Conservation (phyloP, 768 basidiomycete species). For the Coprinopsis sp. region DNA sequence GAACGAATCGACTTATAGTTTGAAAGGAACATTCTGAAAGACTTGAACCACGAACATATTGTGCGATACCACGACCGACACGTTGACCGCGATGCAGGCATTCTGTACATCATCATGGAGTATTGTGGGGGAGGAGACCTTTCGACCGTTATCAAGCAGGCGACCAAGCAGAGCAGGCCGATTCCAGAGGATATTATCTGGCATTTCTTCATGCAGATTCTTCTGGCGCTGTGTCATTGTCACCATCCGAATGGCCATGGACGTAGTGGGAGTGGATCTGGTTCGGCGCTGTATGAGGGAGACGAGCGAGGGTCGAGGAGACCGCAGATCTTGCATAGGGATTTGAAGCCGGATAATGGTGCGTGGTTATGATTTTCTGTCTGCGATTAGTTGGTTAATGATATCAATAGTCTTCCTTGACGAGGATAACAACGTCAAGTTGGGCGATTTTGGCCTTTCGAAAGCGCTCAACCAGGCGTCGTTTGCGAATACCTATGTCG, state of each 20-base stretch:
- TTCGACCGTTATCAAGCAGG: constrained; percentile 78
- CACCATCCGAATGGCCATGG: constrained; percentile 79
- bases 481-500: constrained; percentile 96
- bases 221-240: constrained; percentile 86
- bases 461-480: constrained; percentile 88
- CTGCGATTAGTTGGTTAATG: background rate
- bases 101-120: constrained; percentile 98
- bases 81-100: constrained; percentile 85
- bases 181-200: constrained; percentile 93
- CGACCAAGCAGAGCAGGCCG: constrained; percentile 59
- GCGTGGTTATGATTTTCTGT: constrained; percentile 19
- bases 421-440: constrained; percentile 78
- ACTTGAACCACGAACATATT: constrained; percentile 91
- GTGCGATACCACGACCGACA: constrained; percentile 92
- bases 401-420: constrained; percentile 78
- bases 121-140: constrained; percentile 98
- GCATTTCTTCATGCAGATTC: constrained; percentile 92
- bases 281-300: too few species aligned
- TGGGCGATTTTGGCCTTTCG: constrained; percentile 95
- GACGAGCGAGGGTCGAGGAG: constrained; percentile 47
- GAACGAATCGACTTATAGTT: too few species aligned
- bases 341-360: constrained; percentile 98
- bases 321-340: constrained; percentile 84
- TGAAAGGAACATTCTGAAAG: constrained; percentile 98
- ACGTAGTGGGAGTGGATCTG: too few species aligned